Percentiles rank a stretch among this genome's conserved stretches.
Evolutionary conservation across 129 eudicot species (phyloP).

Genomic region (Flaveria sonorensis): DNA sequence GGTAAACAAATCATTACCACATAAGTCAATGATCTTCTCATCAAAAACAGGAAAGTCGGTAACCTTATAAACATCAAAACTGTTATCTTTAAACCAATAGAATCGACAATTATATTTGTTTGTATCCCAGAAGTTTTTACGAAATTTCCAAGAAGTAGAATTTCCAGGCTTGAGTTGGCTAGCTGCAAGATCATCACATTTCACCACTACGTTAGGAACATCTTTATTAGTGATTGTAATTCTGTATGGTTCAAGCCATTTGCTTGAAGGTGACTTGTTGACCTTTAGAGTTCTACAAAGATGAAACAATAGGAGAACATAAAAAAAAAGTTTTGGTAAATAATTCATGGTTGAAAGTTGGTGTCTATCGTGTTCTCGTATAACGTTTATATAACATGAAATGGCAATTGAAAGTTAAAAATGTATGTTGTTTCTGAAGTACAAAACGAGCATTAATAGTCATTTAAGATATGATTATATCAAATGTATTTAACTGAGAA

Average conservation of each 20-base stretch:
- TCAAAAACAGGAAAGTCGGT: not conserved
- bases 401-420: too few species aligned
- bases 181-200: conserved; percentile 3
- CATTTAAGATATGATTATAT: too few species aligned
- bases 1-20: conserved; percentile 1
- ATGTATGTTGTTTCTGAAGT: too few species aligned
- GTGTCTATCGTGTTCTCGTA: too few species aligned
- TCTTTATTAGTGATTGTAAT: not conserved
- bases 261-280: conserved; percentile 2
- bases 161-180: not conserved
- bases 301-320: not conserved
- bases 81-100: not conserved
- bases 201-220: not conserved
- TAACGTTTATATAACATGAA: too few species aligned
- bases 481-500: too few species aligned
- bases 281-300: not conserved
- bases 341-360: not conserved
- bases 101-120: conserved; percentile 6
- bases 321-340: not conserved
- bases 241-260: conserved; percentile 29
- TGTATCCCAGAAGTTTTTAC: not conserved
- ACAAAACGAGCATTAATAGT: too few species aligned
- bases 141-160: conserved; percentile 19
- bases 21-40: not conserved
- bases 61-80: not conserved